phyloP scores from a whole-genome alignment of 1,284 basidiomycete species.

The Melampsora abietis-canadensis region DNA sequence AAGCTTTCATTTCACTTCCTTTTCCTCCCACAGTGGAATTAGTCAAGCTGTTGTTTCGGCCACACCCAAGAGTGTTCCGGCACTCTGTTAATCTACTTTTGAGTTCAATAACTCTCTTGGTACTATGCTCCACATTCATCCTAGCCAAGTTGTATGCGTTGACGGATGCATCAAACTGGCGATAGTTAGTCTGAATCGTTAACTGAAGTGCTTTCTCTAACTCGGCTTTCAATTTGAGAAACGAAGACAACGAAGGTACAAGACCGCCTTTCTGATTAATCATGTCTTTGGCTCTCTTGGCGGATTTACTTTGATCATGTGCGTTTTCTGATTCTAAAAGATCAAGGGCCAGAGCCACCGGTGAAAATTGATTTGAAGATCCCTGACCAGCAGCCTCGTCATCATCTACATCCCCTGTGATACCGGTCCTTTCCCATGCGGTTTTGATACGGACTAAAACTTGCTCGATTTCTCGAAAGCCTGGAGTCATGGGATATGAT shows the following conservation, averaged over 20 bases:
- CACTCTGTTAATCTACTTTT: conserved; percentile 35
- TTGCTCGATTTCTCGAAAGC: conserved; percentile 51
- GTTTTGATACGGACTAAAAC: conserved; percentile 78
- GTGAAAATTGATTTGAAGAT: conserved; percentile 62
- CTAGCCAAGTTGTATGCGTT: conserved; percentile 67
- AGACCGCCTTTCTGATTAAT: conserved; percentile 55
- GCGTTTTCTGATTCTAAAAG: conserved; percentile 29
- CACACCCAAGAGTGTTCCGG: conserved; percentile 21
- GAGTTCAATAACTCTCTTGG: conserved; percentile 33
- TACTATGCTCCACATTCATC: conserved; percentile 24
- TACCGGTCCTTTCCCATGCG: conserved; percentile 64
- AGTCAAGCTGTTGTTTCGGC: conserved; percentile 12
- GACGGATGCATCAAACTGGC: conserved; percentile 83
- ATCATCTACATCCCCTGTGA: conserved; percentile 8
- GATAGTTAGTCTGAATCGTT: conserved; percentile 74
- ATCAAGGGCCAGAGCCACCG: conserved; percentile 32
- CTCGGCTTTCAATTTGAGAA: conserved; percentile 69
- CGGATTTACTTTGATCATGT: conserved; percentile 20
- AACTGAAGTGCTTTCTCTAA: conserved; percentile 73
- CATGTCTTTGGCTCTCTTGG: conserved; percentile 35
- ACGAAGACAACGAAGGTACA: conserved; percentile 57
- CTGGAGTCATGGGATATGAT: conserved; percentile 49
- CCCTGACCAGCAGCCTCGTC: conserved; percentile 56
- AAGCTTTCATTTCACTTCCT: conserved; percentile 40
- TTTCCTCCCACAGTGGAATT: conserved; percentile 20